These are phyloP conservation scores for Lonicera japonica DNA, from an alignment of 129 eudicot species.

Conservation along the genomic window DNA sequence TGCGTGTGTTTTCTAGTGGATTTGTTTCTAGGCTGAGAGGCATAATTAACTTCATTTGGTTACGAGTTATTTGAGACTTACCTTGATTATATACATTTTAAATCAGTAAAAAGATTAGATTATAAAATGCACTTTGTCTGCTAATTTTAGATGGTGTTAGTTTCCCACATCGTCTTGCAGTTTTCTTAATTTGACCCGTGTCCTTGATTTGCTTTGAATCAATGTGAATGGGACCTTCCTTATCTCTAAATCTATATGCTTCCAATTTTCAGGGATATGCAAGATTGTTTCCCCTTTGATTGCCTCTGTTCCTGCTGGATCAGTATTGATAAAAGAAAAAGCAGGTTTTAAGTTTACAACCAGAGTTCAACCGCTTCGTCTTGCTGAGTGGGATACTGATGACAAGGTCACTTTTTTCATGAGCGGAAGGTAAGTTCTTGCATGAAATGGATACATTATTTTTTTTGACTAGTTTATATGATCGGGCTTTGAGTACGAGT, in stretches of 20 bases:
- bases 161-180: too few relatives aligned
- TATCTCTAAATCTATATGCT: neutral
- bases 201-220: neutral
- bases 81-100: too few relatives aligned
- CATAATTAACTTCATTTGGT: too few relatives aligned
- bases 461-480: neutral
- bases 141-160: too few relatives aligned
- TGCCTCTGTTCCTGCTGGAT: constrained; percentile 93
- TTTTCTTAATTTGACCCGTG: too few relatives aligned
- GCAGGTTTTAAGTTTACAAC: constrained; percentile 86
- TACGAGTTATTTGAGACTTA: too few relatives aligned
- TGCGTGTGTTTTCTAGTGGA: too few relatives aligned
- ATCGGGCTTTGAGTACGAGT: constrained; percentile 3
- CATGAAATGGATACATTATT: neutral
- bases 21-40: too few relatives aligned
- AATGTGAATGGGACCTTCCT: too few relatives aligned
- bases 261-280: constrained; percentile 66
- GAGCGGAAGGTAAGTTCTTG: constrained; percentile 79
- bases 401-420: constrained; percentile 91
- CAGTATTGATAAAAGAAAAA: constrained; percentile 76
- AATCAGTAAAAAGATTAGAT: too few relatives aligned
- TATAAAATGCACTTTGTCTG: too few relatives aligned
- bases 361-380: constrained; percentile 89
- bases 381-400: constrained; percentile 89
- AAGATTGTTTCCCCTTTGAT: constrained; percentile 86